Evolutionary conservation across 2,329 filamentous ascomycete species (phyloP).

Genomic region (Colletotrichum agaves): DNA sequence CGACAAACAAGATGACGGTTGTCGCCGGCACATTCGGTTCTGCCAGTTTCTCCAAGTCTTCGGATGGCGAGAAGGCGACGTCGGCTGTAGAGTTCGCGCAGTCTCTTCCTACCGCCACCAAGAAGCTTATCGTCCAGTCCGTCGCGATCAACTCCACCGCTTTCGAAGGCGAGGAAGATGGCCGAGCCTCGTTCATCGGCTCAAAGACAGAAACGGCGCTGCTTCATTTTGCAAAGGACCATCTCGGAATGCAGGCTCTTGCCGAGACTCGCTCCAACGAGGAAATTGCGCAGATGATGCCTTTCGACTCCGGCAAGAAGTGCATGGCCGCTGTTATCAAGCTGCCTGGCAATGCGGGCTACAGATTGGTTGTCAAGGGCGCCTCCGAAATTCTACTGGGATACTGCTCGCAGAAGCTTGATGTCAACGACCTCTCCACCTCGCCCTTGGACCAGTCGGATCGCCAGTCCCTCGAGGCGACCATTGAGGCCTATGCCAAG

Average conservation of each 20-base stretch:
- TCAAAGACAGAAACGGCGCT: constrained; percentile 69
- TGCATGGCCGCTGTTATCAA: constrained; percentile 67
- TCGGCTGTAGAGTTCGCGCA: constrained; percentile 40
- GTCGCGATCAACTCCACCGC: constrained; percentile 68
- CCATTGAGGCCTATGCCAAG: constrained; percentile 69
- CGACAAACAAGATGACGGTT: constrained; percentile 79
- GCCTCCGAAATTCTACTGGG: constrained; percentile 66
- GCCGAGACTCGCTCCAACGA: constrained; percentile 58
- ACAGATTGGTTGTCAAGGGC: constrained; percentile 65
- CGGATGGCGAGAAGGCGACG: constrained; percentile 42
- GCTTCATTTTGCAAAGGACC: constrained; percentile 59
- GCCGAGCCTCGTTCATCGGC: constrained; percentile 59
- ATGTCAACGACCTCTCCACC: constrained; percentile 64
- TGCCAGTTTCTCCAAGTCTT: constrained; percentile 47
- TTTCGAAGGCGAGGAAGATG: constrained; percentile 62
- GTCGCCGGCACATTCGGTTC: constrained; percentile 74
- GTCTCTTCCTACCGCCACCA: constrained; percentile 42
- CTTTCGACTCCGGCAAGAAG: constrained; percentile 65
- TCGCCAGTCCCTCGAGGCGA: constrained; percentile 60
- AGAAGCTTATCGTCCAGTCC: constrained; percentile 53
- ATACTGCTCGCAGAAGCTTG: constrained; percentile 51
- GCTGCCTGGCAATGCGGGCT: constrained; percentile 53
- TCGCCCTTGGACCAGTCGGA: constrained; percentile 56
- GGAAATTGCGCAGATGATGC: constrained; percentile 60
- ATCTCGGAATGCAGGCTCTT: constrained; percentile 60